A percentile compares a stretch with the other conserved stretches of the same genome.
phyloP scores from a whole-genome alignment of 306 rosid genomes.

The Lablab purpureus region DNA sequence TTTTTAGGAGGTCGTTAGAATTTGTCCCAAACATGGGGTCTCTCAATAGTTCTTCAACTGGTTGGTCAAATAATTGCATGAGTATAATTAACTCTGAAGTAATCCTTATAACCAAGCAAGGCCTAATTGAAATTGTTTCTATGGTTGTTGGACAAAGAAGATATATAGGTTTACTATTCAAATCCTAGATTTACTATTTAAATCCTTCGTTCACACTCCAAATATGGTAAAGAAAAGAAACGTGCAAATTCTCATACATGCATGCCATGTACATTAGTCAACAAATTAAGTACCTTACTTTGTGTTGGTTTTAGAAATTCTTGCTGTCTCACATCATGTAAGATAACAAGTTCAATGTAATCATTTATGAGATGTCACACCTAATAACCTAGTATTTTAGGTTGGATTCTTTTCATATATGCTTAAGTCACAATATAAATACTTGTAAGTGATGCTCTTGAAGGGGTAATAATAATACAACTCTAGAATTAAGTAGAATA shows the following conservation, averaged over 20 bases:
- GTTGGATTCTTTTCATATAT: background rate
- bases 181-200: conserved; percentile 15
- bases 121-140: conserved; percentile 39
- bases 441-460: background rate
- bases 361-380: background rate
- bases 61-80: conserved; percentile 46
- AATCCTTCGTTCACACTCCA: conserved; percentile 41
- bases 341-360: background rate
- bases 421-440: background rate
- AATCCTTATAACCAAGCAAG: conserved; percentile 46
- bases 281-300: conserved; percentile 4
- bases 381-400: background rate
- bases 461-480: background rate
- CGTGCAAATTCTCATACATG: conserved; percentile 12
- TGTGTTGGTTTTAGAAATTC: conserved; percentile 22
- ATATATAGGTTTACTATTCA: conserved; percentile 13
- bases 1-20: conserved; percentile 42
- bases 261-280: background rate
- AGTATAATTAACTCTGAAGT: conserved; percentile 43
- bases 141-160: conserved; percentile 45
- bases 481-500: background rate
- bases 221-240: background rate
- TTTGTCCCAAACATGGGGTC: conserved; percentile 49
- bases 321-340: background rate
- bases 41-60: conserved; percentile 22